Evolutionary conservation across 768 basidiomycete species (phyloP).

Genomic region (Pholiota microspora): DNA sequence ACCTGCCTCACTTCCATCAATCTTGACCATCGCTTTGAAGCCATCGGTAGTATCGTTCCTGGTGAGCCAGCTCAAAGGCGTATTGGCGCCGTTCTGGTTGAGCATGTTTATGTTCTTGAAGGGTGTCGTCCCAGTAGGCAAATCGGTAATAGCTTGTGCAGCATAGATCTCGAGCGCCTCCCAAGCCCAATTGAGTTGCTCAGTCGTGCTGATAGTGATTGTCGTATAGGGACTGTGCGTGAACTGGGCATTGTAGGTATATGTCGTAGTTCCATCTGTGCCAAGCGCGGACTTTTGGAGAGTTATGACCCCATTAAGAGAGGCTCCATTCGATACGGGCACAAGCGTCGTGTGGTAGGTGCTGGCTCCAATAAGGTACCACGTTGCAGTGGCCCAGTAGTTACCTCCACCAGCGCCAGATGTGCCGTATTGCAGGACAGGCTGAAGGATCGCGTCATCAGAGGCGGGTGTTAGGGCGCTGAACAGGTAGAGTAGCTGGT

Average conservation of each 20-base stretch:
- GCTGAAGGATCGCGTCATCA: conserved; percentile 21
- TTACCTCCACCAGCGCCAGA: conserved; percentile 22
- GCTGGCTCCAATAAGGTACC: conserved; percentile 14
- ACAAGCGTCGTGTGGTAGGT: conserved; percentile 12
- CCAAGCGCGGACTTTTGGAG: not conserved
- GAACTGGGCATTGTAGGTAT: conserved; percentile 13
- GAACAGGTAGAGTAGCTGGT: conserved; percentile 23
- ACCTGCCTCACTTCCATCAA: conserved; percentile 2
- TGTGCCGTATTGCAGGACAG: conserved; percentile 23
- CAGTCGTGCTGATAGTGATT: conserved; percentile 9
- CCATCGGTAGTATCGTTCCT: conserved; percentile 3
- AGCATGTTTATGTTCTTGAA: conserved; percentile 13
- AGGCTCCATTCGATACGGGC: conserved; percentile 3
- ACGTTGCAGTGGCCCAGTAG: conserved; percentile 24
- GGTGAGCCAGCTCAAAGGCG: conserved; percentile 6
- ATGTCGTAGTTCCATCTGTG: not conserved
- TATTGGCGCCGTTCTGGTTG: conserved; percentile 6
- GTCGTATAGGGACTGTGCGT: conserved; percentile 10
- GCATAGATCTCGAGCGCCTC: conserved; percentile 15
- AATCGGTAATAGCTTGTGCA: conserved; percentile 1
- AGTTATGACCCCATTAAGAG: conserved; percentile 8
- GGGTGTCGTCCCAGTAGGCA: conserved; percentile 11
- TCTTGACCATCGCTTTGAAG: conserved; percentile 1
- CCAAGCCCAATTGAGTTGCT: conserved; percentile 10
- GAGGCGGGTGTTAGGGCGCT: conserved; percentile 15